These are phyloP conservation scores for Pseudozyma tsukubaensis DNA, from an alignment of 1,284 basidiomycete genomes.

Conservation along the genomic window DNA sequence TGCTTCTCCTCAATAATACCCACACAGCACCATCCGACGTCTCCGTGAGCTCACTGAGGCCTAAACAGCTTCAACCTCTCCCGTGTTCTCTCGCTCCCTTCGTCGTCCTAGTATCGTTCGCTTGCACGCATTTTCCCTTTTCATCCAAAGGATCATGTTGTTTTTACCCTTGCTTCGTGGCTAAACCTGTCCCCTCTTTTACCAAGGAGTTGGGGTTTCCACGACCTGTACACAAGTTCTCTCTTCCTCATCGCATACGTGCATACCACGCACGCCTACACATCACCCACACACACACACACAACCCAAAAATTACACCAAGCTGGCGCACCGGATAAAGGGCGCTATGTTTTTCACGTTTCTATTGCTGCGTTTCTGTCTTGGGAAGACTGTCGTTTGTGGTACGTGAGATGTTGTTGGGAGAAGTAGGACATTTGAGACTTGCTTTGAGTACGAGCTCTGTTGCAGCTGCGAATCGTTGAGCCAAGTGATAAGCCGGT, in stretches of 20 bases:
- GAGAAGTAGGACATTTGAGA: not conserved
- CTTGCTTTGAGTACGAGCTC: not conserved
- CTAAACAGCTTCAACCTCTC: constrained; percentile 41
- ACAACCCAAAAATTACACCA: constrained; percentile 20
- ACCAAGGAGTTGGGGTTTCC: not conserved
- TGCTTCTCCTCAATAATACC: not conserved
- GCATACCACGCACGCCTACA: constrained; percentile 12
- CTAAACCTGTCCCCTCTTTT: not conserved
- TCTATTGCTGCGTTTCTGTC: not conserved
- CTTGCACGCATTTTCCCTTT: constrained; percentile 5
- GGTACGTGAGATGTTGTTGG: not conserved
- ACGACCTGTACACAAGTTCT: constrained; percentile 45
- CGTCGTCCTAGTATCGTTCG: constrained; percentile 24
- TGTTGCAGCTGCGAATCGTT: not conserved
- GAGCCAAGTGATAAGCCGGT: too few relatives aligned
- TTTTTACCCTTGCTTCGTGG: constrained; percentile 16
- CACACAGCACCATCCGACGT: constrained; percentile 68
- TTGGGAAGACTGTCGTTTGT: not conserved
- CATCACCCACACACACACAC: constrained; percentile 7
- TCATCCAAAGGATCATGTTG: not conserved
- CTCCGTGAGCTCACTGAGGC: constrained; percentile 69
- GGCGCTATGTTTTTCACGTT: constrained; percentile 23
- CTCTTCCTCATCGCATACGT: constrained; percentile 20
- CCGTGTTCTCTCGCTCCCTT: constrained; percentile 16
- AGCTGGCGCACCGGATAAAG: constrained; percentile 4